Percentiles rank a stretch among this genome's conserved stretches.
Evolutionary conservation across 164 flowering plant species (phyloP).

Genomic region (Taxillus chinensis): DNA sequence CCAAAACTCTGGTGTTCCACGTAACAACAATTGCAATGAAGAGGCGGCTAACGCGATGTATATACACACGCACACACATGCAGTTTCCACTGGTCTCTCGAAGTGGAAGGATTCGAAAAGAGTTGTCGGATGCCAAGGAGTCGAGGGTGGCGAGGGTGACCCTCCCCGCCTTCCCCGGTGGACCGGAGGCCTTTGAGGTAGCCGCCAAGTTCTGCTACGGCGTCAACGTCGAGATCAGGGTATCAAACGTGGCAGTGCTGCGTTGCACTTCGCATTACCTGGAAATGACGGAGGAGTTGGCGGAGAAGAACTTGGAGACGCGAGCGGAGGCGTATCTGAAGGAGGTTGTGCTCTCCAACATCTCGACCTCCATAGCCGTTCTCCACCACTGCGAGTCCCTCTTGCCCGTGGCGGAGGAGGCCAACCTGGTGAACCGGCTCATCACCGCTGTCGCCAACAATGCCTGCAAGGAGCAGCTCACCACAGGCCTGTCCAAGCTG

Average conservation of each 20-base stretch:
- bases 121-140: conserved; percentile 65
- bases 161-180: conserved; percentile 65
- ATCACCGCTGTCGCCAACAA: conserved; percentile 66
- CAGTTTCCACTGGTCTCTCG: conserved; percentile 93
- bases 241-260: conserved; percentile 66
- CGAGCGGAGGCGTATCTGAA: conserved; percentile 54
- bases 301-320: conserved; percentile 68
- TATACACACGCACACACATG: conserved; percentile 4
- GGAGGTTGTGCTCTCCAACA: conserved; percentile 58
- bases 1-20: too few species aligned
- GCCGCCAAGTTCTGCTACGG: conserved; percentile 96
- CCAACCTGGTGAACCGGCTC: conserved; percentile 45
- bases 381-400: conserved; percentile 69
- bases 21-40: too few species aligned
- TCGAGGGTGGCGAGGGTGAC: conserved; percentile 44
- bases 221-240: conserved; percentile 54
- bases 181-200: conserved; percentile 83
- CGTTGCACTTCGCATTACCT: conserved; percentile 63
- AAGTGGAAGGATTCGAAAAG: conserved; percentile 71
- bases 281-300: conserved; percentile 84
- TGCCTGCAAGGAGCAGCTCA: conserved; percentile 90
- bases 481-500: conserved; percentile 67
- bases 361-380: conserved; percentile 66
- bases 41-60: too few species aligned
- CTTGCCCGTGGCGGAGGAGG: conserved; percentile 72